phyloP scores from a whole-genome alignment of 768 basidiomycete genomes.

The Glaciozyma martinii region DNA sequence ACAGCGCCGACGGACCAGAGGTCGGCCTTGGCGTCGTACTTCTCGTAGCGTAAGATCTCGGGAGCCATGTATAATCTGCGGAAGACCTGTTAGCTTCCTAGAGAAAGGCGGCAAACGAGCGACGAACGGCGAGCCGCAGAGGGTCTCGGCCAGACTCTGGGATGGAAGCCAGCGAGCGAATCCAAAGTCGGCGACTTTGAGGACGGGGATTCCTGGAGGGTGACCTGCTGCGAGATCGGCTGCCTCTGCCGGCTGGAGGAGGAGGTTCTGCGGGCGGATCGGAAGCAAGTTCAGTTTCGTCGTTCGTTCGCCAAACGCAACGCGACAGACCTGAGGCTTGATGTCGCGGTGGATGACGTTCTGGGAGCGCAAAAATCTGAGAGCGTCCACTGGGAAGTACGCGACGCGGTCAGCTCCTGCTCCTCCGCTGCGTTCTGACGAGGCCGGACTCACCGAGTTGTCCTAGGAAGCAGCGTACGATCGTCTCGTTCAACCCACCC shows the following conservation, averaged over 20 bases:
- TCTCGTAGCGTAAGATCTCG: constrained; percentile 91
- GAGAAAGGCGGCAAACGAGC: constrained; percentile 50
- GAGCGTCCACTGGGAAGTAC: constrained; percentile 61
- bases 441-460: constrained; percentile 61
- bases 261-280: constrained; percentile 56
- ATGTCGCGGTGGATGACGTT: constrained; percentile 95
- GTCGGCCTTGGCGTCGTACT: constrained; percentile 96
- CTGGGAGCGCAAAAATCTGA: constrained; percentile 79
- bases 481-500: constrained; percentile 82
- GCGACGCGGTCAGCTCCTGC: not conserved
- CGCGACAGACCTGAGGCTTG: constrained; percentile 68
- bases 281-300: not conserved
- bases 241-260: constrained; percentile 70
- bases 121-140: constrained; percentile 94
- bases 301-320: no score
- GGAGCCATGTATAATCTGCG: constrained; percentile 93
- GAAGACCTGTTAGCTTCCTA: not conserved
- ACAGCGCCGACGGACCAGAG: constrained; percentile 98
- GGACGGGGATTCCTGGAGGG: constrained; percentile 81
- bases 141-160: constrained; percentile 89
- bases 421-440: not conserved
- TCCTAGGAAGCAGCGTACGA: constrained; percentile 81
- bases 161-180: constrained; percentile 88
- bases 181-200: constrained; percentile 97
- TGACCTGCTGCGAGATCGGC: constrained; percentile 79